Evolutionary conservation across 2,329 filamentous ascomycete genomes (phyloP), one percentile per base, ranked within the genome.

Genomic region (Ophiobolus disseminans): DNA sequence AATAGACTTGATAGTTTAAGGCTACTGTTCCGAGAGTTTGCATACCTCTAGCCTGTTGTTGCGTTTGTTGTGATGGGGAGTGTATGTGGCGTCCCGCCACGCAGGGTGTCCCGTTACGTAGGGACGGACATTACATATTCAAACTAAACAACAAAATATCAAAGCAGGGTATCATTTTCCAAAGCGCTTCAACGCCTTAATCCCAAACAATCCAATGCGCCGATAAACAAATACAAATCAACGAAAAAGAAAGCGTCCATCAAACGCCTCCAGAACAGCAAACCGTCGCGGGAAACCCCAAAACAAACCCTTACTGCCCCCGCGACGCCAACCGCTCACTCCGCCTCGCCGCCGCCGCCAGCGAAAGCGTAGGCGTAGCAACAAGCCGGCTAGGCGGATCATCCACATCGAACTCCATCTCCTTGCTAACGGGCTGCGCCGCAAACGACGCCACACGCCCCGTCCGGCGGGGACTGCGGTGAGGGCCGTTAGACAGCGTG

Each of bases 351-450:
- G 36, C 5, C 36, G 4, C 10, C 36, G 37, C 25, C 25, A 13
- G 13, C 7, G 13, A 6, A 26, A n/a, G 25, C 38, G 17, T 8
- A 5, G 14, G 14, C 25, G 6, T 31, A 3, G 3, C 14, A 14
- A 3, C 14, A 14, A 21, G 21, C 14, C 3, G 4, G 9, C 31
- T 46, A 2, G 62, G 58, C 17, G 56, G 53, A 39, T 62, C 58
- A n/a, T 58, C 28, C 2, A 28, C 4, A 19, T 40, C 26, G 23
- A 56, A 63, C 32, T 53, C 44, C 14, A 38, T 62, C 16, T 51
- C 54, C n/a, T 23, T 32, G 19, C 32, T 50, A 2, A 65, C 62
- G 0, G 60, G 60, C 20, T 63, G 56, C n/a, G 14, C 21, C 2
- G 45, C 31, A 25, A 63, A 65, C 1, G 34, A 47, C 8, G 60